These are phyloP conservation scores for Phytomonas serpens DNA, from an alignment of 208 protist species.

Conservation along the genomic window DNA sequence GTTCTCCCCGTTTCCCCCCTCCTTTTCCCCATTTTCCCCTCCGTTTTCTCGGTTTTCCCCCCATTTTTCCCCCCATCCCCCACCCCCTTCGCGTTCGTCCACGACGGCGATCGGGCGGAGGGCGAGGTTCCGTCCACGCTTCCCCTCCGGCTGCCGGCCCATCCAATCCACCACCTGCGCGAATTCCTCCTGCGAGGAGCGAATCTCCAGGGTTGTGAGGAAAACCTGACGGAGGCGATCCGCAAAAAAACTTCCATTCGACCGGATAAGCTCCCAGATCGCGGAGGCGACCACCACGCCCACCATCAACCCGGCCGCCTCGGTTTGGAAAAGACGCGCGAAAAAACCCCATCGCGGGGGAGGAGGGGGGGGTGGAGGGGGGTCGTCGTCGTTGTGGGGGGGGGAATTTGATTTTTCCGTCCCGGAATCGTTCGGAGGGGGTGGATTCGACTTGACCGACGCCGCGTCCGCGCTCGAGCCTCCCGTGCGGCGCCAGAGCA, in stretches of 20 bases:
- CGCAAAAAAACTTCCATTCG: slow-evolving; percentile 35
- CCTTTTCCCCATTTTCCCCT: no score
- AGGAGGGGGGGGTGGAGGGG: neutral
- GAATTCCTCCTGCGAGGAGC: slow-evolving; percentile 80
- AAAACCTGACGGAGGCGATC: slow-evolving; percentile 41
- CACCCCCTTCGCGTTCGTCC: slow-evolving; percentile 26
- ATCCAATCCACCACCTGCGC: slow-evolving; percentile 89
- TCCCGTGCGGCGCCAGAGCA: slow-evolving; percentile 39
- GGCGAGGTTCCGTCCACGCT: slow-evolving; percentile 51
- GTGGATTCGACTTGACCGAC: neutral
- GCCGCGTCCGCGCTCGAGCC: slow-evolving; percentile 11
- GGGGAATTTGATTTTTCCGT: neutral
- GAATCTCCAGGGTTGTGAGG: slow-evolving; percentile 74
- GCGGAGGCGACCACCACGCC: slow-evolving; percentile 56
- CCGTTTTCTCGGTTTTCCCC: slow-evolving; percentile 9
- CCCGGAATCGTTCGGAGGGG: neutral
- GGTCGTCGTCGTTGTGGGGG: neutral
- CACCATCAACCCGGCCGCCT: slow-evolving; percentile 42
- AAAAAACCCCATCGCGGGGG: slow-evolving; percentile 1
- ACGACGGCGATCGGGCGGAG: slow-evolving; percentile 57
- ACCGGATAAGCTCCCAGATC: slow-evolving; percentile 58
- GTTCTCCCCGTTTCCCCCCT: slow-evolving; percentile 1
- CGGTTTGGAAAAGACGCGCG: slow-evolving; percentile 19
- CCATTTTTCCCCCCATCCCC: slow-evolving; percentile 9
- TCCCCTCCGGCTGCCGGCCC: slow-evolving; percentile 55